A percentile compares a stretch with the other conserved stretches of the same genome.
Evolutionary conservation across 257 asterid genomes (phyloP).

Genomic region (Euphrasia confusa): DNA sequence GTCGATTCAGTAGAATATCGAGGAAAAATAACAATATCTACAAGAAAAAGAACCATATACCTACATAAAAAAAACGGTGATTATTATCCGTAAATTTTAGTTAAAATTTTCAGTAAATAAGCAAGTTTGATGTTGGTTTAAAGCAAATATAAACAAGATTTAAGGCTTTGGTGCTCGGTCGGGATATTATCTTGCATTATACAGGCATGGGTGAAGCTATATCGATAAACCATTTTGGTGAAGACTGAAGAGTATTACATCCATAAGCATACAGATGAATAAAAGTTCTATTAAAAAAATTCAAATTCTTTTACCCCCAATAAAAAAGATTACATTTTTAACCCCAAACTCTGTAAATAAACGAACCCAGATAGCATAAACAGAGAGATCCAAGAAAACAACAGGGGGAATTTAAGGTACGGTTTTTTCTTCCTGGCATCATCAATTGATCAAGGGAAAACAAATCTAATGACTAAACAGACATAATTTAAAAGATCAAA

Average conservation of each 20-base stretch:
- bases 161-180: too few relatives aligned
- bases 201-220: too few relatives aligned
- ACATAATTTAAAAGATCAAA: slow-evolving; percentile 11
- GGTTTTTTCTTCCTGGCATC: too few relatives aligned
- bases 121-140: background rate
- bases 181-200: too few relatives aligned
- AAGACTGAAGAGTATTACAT: too few relatives aligned
- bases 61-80: too few relatives aligned
- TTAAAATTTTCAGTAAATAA: background rate
- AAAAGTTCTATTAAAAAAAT: background rate
- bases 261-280: background rate
- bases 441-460: slow-evolving; percentile 1
- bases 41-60: background rate
- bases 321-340: background rate
- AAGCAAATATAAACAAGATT: too few relatives aligned
- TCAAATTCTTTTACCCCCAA: background rate
- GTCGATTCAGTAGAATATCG: slow-evolving; percentile 19
- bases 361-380: background rate
- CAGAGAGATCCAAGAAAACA: slow-evolving; percentile 5
- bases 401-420: background rate
- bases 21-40: slow-evolving; percentile 2
- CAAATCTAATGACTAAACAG: slow-evolving; percentile 24
- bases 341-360: background rate
- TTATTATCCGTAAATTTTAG: too few relatives aligned
- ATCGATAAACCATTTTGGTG: too few relatives aligned